phyloP scores from a whole-genome alignment of 176 grass and related monocot genomes.

The Triticum urartu region DNA sequence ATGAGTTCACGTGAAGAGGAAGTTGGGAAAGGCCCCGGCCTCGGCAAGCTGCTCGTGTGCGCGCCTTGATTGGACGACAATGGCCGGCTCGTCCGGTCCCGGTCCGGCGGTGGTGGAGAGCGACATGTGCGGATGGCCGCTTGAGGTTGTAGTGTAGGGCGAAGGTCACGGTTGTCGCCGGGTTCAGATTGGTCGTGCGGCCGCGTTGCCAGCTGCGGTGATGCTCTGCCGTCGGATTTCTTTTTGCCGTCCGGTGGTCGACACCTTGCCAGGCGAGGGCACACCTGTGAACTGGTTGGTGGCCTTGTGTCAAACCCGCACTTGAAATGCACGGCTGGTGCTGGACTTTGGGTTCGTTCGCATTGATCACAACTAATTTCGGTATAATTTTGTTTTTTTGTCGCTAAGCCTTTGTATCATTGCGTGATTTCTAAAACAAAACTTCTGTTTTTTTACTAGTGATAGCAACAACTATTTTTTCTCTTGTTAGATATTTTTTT shows the following conservation, averaged over 20 bases:
- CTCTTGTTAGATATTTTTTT: no score
- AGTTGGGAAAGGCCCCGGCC: conserved; percentile 35
- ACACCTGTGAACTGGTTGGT: conserved; percentile 6
- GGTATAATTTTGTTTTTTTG: neutral
- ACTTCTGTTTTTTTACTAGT: no score
- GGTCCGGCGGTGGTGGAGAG: neutral
- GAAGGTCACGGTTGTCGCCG: no score
- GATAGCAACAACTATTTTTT: no score
- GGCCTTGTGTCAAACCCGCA: neutral
- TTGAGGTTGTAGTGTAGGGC: no score
- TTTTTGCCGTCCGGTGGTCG: neutral
- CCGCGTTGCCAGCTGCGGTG: neutral
- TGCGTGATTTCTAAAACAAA: neutral
- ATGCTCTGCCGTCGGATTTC: neutral
- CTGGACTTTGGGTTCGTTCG: neutral
- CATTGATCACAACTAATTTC: neutral
- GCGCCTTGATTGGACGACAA: conserved; percentile 24
- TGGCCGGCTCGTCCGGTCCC: conserved; percentile 14
- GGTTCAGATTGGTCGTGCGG: neutral
- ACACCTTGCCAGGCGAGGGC: conserved; percentile 4
- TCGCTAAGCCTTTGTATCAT: neutral
- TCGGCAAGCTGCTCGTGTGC: conserved; percentile 45
- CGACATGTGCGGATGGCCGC: neutral
- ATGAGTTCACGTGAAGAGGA: conserved; percentile 44
- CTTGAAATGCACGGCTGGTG: neutral